Percentiles rank a stretch among this genome's conserved stretches.
Conservation (phyloP, 225 moss, liverwort and hornwort species). For the Anthoceros angustus region DNA sequence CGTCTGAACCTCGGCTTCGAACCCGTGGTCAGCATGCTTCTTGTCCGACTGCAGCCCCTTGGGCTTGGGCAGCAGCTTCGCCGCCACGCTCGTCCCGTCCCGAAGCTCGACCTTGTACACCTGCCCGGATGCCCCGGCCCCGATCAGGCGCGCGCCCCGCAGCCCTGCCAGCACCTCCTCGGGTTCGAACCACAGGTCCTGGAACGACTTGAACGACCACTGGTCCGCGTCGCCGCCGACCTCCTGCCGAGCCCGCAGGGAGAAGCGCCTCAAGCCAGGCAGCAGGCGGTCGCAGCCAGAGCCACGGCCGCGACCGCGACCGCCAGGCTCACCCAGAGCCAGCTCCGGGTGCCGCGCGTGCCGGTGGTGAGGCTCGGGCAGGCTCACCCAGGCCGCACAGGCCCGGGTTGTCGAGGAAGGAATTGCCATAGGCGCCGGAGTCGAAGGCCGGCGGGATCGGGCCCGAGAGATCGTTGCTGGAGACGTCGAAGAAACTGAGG, state of each 20-base stretch:
- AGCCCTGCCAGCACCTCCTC: neutral
- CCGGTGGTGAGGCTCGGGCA: neutral
- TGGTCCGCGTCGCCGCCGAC: neutral
- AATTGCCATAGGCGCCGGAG: constrained; percentile 40
- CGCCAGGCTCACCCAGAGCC: neutral
- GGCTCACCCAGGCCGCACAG: constrained; percentile 12
- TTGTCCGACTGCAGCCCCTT: constrained; percentile 9
- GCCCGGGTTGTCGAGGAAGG: constrained; percentile 19
- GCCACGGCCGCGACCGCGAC: neutral
- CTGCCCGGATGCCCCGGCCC: neutral
- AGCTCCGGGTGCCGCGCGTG: neutral
- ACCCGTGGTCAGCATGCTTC: constrained; percentile 32
- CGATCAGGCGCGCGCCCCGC: neutral
- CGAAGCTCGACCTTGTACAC: constrained; percentile 2
- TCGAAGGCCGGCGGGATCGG: constrained; percentile 26
- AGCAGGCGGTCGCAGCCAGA: neutral
- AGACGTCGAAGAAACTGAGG: constrained; percentile 46
- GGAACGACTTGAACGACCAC: neutral
- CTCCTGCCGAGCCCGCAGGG: neutral
- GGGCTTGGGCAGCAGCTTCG: constrained; percentile 52
- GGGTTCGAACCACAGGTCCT: neutral
- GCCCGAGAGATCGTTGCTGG: constrained; percentile 41
- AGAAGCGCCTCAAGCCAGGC: neutral
- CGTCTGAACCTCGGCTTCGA: constrained; percentile 64
- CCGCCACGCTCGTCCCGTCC: constrained; percentile 72